Evolutionary conservation across 2,329 filamentous ascomycete species (phyloP), one percentile per base, ranked within the genome.

Genomic region (Cytospora schulzeri): DNA sequence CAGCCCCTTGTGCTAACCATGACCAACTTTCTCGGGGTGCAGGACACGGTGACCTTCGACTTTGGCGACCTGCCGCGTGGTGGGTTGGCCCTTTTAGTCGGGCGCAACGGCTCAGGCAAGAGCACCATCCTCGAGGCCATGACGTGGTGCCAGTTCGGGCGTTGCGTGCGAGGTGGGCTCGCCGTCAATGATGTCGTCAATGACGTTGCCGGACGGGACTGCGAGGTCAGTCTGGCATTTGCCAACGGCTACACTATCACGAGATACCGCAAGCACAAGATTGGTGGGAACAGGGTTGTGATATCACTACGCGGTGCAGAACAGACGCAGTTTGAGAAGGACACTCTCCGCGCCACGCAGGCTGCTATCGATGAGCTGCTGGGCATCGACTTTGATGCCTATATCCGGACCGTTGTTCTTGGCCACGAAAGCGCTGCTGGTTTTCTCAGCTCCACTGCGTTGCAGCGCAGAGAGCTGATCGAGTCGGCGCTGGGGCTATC

Each of bases 131-230:
- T 76, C 22, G 74, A 76, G 62, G 74, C 74, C 19, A 71, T 75
- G 26, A 70, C 71, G 4, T 76, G 74, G 74, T 75, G 73, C 63
- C 73, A 74, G 52, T 76, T 75, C 59, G 74, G 74, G 1, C 69
- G 68, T 11, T 75, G 73, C 52, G 68, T 75, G 26, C 72, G 74
- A 22, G 67, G 60, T 38, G 73, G 73, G 0, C 60, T 74, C 9
- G 67, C 59, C 9, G 73, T 69, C 17, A 69, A 70, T 11, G 73
- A 76, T 55, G 73, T 74, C 3, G 68, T 76, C 52, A 76, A 76
- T 57, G 74, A 76, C 59, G 58, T 67, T n/a, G 60, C 60, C 15
- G 66, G 69, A 26, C 70, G 69, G 28, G 59, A 74, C 57, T 76
- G 74, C 57, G 67, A 66, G 38, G 74, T 76, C 54, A 67, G 69